Percentiles rank a stretch among this genome's conserved stretches.
Conservation (phyloP, 805 yeast species). For the Nakazawaea laoshanensis region DNA sequence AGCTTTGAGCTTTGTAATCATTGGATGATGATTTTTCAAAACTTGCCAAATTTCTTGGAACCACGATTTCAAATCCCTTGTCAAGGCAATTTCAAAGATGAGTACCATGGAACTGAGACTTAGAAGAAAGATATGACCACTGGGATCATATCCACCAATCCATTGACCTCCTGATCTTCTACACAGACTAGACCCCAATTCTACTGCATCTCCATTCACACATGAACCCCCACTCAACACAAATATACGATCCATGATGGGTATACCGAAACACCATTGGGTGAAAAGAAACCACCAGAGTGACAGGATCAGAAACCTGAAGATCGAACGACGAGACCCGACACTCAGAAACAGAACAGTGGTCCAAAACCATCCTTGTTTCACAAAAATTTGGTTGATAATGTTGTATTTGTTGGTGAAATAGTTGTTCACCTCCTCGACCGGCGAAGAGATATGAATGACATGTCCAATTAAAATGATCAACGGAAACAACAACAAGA, state of each 20-base stretch:
- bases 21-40: too few species aligned
- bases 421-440: constrained; percentile 38
- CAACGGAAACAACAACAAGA: constrained; percentile 23
- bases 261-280: constrained; percentile 80
- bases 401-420: constrained; percentile 59
- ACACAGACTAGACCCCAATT: constrained; percentile 26
- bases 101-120: constrained; percentile 58
- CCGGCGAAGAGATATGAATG: constrained; percentile 33
- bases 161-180: constrained; percentile 57
- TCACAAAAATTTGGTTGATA: constrained; percentile 69
- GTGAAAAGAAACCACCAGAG: constrained; percentile 80
- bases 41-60: constrained; percentile 1
- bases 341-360: constrained; percentile 17
- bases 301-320: background rate
- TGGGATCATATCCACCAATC: constrained; percentile 91
- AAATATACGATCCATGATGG: constrained; percentile 85
- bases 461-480: constrained; percentile 46
- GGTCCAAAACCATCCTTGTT: constrained; percentile 94
- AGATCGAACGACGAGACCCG: background rate
- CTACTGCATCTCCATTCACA: too few species aligned
- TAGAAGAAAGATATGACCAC: constrained; percentile 84
- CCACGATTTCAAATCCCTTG: background rate
- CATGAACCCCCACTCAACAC: constrained; percentile 80
- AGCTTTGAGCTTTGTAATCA: too few species aligned
- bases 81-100: constrained; percentile 43